A percentile compares a stretch with the other conserved stretches of the same genome.
These are phyloP conservation scores for Hebeloma cylindrosporum DNA, from an alignment of 768 basidiomycete species.

Conservation along the genomic window DNA sequence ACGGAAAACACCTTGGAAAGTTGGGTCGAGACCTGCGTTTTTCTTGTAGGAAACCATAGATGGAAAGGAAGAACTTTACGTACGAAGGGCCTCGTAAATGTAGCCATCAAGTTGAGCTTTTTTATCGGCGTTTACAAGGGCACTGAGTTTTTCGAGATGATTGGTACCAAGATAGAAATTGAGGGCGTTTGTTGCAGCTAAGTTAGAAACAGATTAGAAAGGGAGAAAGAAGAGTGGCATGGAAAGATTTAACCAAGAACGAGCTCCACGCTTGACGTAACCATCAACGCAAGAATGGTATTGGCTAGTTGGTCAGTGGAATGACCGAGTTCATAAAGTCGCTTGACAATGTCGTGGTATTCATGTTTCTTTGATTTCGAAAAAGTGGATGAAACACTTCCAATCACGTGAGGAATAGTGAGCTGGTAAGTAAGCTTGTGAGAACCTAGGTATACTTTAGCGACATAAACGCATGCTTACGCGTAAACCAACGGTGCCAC, in stretches of 20 bases:
- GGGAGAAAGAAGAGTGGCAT: neutral
- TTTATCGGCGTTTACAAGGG: slow-evolving; percentile 32
- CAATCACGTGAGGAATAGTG: slow-evolving; percentile 42
- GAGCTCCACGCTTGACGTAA: slow-evolving; percentile 66
- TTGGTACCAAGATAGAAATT: slow-evolving; percentile 63
- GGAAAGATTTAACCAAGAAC: slow-evolving; percentile 52
- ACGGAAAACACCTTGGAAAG: slow-evolving; percentile 71
- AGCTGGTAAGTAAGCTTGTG: slow-evolving; percentile 33
- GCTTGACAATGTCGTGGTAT: slow-evolving; percentile 54
- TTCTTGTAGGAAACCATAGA: slow-evolving; percentile 8
- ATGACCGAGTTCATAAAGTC: slow-evolving; percentile 54
- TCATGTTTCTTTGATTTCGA: slow-evolving; percentile 43
- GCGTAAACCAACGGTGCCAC: slow-evolving; percentile 39
- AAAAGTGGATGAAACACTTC: slow-evolving; percentile 47
- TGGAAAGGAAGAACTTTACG: slow-evolving; percentile 26
- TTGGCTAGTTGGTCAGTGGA: slow-evolving; percentile 65
- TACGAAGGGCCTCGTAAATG: slow-evolving; percentile 69
- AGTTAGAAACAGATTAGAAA: neutral
- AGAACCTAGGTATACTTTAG: neutral
- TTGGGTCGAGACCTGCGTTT: slow-evolving; percentile 63
- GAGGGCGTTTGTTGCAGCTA: slow-evolving; percentile 65
- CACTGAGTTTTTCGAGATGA: slow-evolving; percentile 37
- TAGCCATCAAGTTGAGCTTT: slow-evolving; percentile 50
- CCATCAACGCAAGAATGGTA: slow-evolving; percentile 68
- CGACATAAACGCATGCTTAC: slow-evolving; percentile 32